Base-by-base conservation (phyloP, 306 rosid genomes). In the Cucumis sativus region DNA sequence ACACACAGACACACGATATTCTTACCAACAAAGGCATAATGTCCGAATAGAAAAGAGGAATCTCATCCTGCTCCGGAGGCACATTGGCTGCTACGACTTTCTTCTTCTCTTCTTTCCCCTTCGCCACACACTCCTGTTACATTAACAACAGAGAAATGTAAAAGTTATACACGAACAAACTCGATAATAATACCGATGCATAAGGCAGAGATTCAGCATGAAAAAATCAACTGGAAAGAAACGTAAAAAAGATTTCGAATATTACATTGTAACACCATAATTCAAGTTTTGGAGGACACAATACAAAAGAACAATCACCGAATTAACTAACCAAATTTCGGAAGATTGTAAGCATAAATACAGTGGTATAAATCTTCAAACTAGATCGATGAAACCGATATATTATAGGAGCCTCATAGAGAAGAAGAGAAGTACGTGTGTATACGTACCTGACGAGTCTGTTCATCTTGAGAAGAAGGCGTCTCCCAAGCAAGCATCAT, bases 401-500 rank as follows among this genome's bases (percentile, higher is more conserved):
- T 15, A 49, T 7, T 14, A 49, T 7, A 25, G 7, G 12, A 71
- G 40, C 20, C n/a, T 49, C 25, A 23, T 47, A 47, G 25, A 47
- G 76, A 71, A 37, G 18, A 71, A 37, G 16, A 16, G 51, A 20
- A 7, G 17, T 40, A 5, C 25, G 25, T n/a, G 15, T 65, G 15
- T n/a, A 60, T 56, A 47, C 83, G 55, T 10, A 91, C 96, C 86
- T 23, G 10, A 13, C 23, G 43, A 6, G 82, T 58, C 13, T 87
- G 81, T 49, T 89, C 87, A 5, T 88, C 88, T 12, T 86, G 81
- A 73, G 76, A 82, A 67, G 83, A 77, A 40, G 98, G 98, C 61
- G 81, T 85, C 88, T 91, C 93, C 97, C 98, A 95, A 6, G 97
- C 93, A 14, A 95, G 89, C 99, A 95, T 95, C 87, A 87, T 78